Conservation (phyloP, 2,329 filamentous ascomycete genomes). For the Clathrospora elynae region DNA sequence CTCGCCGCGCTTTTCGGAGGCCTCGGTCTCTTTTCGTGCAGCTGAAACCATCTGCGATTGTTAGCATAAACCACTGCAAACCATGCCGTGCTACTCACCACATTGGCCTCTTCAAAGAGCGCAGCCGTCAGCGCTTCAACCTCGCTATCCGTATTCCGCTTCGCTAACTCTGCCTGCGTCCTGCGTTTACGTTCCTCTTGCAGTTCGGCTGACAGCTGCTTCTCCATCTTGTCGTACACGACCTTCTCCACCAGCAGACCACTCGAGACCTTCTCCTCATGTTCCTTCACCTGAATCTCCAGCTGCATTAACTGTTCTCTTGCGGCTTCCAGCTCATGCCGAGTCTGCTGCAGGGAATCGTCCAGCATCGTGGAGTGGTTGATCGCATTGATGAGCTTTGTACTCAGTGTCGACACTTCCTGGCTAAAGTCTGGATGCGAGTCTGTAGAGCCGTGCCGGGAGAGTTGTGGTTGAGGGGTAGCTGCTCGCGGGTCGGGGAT, state of each 20-base stretch:
- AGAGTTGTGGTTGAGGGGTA: constrained; percentile 42
- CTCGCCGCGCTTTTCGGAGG: constrained; percentile 81
- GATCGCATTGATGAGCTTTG: constrained; percentile 95
- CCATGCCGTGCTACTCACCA: constrained; percentile 53
- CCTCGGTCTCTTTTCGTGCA: constrained; percentile 83
- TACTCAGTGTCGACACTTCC: constrained; percentile 88
- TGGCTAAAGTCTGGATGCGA: constrained; percentile 66
- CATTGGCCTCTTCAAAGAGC: constrained; percentile 97
- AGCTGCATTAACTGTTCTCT: constrained; percentile 69
- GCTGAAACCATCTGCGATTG: constrained; percentile 78
- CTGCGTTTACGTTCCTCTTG: constrained; percentile 50
- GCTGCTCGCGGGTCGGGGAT: constrained; percentile 61
- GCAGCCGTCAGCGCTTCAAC: constrained; percentile 87
- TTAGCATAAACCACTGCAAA: not conserved
- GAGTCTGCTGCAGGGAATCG: constrained; percentile 80
- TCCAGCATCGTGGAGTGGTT: constrained; percentile 94
- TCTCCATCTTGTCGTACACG: constrained; percentile 65
- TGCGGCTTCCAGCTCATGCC: constrained; percentile 79
- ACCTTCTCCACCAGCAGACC: constrained; percentile 77
- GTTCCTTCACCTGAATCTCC: constrained; percentile 71
- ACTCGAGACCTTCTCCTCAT: constrained; percentile 70
- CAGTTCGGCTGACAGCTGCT: constrained; percentile 49
- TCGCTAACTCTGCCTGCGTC: constrained; percentile 62
- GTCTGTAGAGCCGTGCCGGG: constrained; percentile 52
- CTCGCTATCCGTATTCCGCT: constrained; percentile 89